Conservation (phyloP, 768 basidiomycete species). For the Ramaria sp. region DNA sequence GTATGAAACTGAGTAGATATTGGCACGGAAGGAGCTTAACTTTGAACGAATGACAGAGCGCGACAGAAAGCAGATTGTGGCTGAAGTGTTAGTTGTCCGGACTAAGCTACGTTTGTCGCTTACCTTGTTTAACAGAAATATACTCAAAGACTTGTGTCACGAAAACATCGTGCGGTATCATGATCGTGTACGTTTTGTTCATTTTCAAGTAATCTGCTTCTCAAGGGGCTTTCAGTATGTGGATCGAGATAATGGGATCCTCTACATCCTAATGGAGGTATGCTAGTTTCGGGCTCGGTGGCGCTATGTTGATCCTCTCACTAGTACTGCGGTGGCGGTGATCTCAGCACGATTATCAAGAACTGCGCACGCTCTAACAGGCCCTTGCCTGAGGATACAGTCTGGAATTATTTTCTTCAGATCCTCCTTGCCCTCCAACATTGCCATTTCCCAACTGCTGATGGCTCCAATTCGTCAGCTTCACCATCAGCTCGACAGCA, state of each 20-base stretch:
- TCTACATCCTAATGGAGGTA: slow-evolving; percentile 95
- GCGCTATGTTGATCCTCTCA: neutral
- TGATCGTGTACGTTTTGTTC: slow-evolving; percentile 42
- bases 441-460: slow-evolving; percentile 77
- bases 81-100: slow-evolving; percentile 76
- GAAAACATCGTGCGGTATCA: slow-evolving; percentile 95
- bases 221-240: slow-evolving; percentile 41
- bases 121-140: slow-evolving; percentile 48
- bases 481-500: slow-evolving; percentile 43
- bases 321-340: slow-evolving; percentile 88
- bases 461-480: slow-evolving; percentile 16
- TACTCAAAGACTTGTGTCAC: slow-evolving; percentile 90
- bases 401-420: slow-evolving; percentile 96
- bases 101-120: neutral
- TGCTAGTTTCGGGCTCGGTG: slow-evolving; percentile 7
- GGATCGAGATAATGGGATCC: slow-evolving; percentile 79
- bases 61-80: slow-evolving; percentile 92
- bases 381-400: slow-evolving; percentile 79
- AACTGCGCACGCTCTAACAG: slow-evolving; percentile 56
- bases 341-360: slow-evolving; percentile 82
- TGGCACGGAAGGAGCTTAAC: slow-evolving; percentile 92
- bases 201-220: neutral
- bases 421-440: slow-evolving; percentile 81
- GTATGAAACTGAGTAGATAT: slow-evolving; percentile 34
- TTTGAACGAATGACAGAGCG: slow-evolving; percentile 95